These are phyloP conservation scores for Prunus yedoensis DNA, from an alignment of 331 rosid species.

Conservation along the genomic window DNA sequence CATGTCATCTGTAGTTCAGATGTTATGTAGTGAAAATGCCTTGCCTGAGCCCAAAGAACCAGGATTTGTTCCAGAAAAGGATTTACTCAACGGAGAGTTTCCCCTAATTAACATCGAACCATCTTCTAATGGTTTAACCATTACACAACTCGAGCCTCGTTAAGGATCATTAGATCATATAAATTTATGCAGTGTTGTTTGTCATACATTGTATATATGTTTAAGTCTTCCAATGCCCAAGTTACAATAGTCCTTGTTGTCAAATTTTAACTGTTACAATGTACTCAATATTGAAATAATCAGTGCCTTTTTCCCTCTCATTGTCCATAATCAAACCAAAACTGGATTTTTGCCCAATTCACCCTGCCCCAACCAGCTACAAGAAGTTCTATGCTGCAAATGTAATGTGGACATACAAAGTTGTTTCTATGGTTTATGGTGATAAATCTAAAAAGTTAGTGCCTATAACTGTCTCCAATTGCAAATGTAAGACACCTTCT, in stretches of 20 bases:
- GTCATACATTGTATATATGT: no score
- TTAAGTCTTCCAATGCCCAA: background rate
- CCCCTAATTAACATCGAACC: slow-evolving; percentile 18
- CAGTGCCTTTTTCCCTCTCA: background rate
- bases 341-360: no score
- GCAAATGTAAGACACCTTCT: background rate
- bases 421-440: no score
- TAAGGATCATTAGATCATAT: background rate
- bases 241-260: background rate
- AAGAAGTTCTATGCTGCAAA: background rate
- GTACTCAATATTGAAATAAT: background rate
- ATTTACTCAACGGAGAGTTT: slow-evolving; percentile 5
- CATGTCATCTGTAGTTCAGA: slow-evolving; percentile 37
- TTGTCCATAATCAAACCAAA: background rate
- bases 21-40: slow-evolving; percentile 29
- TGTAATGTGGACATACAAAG: background rate
- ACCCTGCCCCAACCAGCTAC: no score
- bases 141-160: slow-evolving; percentile 32
- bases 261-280: background rate
- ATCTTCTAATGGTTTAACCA: slow-evolving; percentile 32
- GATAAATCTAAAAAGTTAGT: no score
- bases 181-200: background rate
- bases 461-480: background rate
- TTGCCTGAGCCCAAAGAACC: slow-evolving; percentile 36
- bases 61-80: slow-evolving; percentile 30